Percentiles rank a stretch among this genome's conserved stretches.
Evolutionary conservation across 805 yeast species (phyloP).

Genomic region (Saccharomycopsis fodiens): DNA sequence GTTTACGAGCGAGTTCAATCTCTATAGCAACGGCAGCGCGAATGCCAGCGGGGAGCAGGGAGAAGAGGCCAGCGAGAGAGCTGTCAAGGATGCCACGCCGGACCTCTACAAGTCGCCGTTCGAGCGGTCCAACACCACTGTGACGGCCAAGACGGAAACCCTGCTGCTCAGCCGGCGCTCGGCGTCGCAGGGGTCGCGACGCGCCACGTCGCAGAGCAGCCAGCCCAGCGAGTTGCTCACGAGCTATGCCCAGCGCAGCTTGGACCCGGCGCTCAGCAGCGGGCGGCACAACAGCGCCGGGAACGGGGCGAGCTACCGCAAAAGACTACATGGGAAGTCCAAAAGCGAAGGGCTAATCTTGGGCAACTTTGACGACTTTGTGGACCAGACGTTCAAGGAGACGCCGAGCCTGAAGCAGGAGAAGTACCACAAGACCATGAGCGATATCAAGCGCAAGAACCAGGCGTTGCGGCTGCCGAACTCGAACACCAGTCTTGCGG

Average conservation of each 20-base stretch:
- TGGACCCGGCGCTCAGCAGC: conserved; percentile 8
- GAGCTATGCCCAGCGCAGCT: conserved; percentile 4
- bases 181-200: no score
- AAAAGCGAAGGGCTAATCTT: neutral
- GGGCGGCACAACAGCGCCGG: neutral
- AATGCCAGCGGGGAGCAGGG: conserved; percentile 1
- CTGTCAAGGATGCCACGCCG: no score
- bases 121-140: neutral
- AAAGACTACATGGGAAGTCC: neutral
- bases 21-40: neutral
- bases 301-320: neutral
- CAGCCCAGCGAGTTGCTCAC: neutral
- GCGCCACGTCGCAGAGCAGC: neutral
- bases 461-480: conserved; percentile 4
- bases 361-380: conserved; percentile 9
- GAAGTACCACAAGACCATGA: conserved; percentile 1
- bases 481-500: neutral
- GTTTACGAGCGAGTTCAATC: conserved; percentile 2
- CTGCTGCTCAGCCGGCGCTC: no score
- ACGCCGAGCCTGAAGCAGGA: neutral
- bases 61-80: no score
- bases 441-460: conserved; percentile 7
- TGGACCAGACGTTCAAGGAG: conserved; percentile 1
- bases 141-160: neutral
- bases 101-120: neutral